Conservation (phyloP, 2,329 filamentous ascomycete species). For the Penicillium sumatraense region DNA sequence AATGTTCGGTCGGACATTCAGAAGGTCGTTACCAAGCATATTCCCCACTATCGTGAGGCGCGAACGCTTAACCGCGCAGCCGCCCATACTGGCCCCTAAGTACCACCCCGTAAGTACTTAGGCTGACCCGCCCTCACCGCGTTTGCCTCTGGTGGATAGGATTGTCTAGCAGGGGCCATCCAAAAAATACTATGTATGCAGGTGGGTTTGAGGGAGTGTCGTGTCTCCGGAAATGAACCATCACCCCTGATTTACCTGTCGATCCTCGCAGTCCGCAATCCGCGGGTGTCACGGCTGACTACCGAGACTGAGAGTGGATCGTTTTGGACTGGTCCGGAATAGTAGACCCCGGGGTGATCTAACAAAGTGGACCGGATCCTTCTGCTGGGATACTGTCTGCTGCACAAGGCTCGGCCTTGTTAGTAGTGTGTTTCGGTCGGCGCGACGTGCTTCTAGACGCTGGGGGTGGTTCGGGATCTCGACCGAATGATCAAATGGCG, state of each 20-base stretch:
- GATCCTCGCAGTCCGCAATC: background rate
- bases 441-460: no score
- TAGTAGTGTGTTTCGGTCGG: no score
- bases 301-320: background rate
- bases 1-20: background rate
- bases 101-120: no score
- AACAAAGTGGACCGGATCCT: background rate
- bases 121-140: conserved; percentile 1
- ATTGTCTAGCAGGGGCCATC: background rate
- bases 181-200: background rate
- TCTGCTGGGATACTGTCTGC: background rate
- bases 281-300: background rate
- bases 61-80: background rate
- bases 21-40: background rate
- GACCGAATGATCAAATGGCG: no score
- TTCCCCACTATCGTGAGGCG: background rate
- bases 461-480: no score
- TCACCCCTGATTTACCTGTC: background rate
- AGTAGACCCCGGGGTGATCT: background rate
- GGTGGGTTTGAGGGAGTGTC: background rate
- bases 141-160: background rate
- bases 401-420: background rate
- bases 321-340: background rate
- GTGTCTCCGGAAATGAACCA: background rate
- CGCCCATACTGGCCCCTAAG: no score